Conservation (phyloP, 2,329 filamentous ascomycete species). For the Trichoderma asperellum region DNA sequence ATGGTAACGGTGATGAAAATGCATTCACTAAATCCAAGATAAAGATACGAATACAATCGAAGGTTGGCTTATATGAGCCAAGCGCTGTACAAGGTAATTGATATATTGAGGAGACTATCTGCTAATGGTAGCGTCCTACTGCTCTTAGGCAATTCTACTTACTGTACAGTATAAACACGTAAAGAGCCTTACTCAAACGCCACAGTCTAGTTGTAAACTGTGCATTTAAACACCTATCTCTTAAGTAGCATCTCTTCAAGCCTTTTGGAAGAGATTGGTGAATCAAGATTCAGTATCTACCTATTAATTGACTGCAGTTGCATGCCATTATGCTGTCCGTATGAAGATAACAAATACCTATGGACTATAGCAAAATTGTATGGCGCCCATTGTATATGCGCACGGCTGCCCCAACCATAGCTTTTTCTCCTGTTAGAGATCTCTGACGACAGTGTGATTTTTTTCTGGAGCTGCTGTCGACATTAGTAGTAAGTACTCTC, state of each 20-base stretch:
- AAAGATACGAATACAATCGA: not conserved
- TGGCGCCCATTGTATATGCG: constrained; percentile 1
- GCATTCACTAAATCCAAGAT: not conserved
- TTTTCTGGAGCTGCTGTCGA: not conserved
- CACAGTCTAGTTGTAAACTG: not conserved
- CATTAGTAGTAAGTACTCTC: not conserved
- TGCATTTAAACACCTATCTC: not conserved
- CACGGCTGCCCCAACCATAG: not conserved
- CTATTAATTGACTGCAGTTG: not conserved
- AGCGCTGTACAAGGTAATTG: not conserved
- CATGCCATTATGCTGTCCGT: not conserved
- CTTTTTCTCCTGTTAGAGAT: not conserved
- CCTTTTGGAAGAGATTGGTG: not conserved
- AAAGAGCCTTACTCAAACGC: not conserved
- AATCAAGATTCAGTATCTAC: not conserved
- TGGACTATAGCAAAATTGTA: not conserved
- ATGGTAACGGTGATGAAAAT: not conserved
- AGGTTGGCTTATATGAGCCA: not conserved
- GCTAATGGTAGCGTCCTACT: not conserved
- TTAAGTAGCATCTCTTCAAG: not conserved
- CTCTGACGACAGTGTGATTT: constrained; percentile 19
- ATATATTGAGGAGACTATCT: not conserved
- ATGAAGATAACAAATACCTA: not conserved
- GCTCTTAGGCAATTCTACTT: not conserved
- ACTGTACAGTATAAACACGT: not conserved